A percentile compares a stretch with the other conserved stretches of the same genome.
Conservation (phyloP, 306 rosid species). For the Fragaria vesca region DNA sequence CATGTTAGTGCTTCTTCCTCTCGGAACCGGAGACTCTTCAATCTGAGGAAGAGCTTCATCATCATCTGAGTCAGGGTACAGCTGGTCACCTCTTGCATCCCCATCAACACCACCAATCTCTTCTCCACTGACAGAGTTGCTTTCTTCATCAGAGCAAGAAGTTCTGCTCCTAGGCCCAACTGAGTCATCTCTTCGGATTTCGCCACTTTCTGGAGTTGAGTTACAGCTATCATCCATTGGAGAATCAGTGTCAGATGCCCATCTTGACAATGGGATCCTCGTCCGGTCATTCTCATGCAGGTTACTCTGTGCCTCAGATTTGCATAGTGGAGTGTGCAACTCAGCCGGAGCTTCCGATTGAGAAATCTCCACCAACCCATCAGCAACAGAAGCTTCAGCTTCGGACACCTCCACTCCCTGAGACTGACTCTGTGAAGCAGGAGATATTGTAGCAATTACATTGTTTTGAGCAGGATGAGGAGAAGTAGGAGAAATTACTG, state of each 20-base stretch:
- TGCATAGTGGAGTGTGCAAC: conserved; percentile 15
- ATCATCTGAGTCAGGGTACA: conserved; percentile 36
- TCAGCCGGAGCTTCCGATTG: conserved; percentile 13
- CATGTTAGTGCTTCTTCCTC: conserved; percentile 53
- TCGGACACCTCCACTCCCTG: conserved; percentile 11
- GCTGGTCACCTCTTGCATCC: conserved; percentile 12
- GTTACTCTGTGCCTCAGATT: conserved; percentile 14
- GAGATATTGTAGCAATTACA: background rate
- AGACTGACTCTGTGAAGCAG: background rate
- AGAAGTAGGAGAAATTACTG: background rate
- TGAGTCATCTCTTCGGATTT: conserved; percentile 39
- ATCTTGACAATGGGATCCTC: conserved; percentile 59
- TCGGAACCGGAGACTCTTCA: conserved; percentile 22
- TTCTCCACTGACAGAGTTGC: conserved; percentile 25
- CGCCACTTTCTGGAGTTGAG: conserved; percentile 57
- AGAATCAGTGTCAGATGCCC: conserved; percentile 60
- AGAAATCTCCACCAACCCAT: conserved; percentile 12
- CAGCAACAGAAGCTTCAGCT: conserved; percentile 13
- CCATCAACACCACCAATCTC: conserved; percentile 28
- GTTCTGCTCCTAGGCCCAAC: conserved; percentile 36
- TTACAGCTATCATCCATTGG: conserved; percentile 32
- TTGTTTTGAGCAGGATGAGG: background rate
- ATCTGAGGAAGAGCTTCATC: conserved; percentile 17
- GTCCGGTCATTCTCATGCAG: conserved; percentile 38
- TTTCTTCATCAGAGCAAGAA: conserved; percentile 41